These are phyloP conservation scores for Fragilariopsis cylindrus DNA, from an alignment of 108 stramenopile genomes.

Conservation along the genomic window DNA sequence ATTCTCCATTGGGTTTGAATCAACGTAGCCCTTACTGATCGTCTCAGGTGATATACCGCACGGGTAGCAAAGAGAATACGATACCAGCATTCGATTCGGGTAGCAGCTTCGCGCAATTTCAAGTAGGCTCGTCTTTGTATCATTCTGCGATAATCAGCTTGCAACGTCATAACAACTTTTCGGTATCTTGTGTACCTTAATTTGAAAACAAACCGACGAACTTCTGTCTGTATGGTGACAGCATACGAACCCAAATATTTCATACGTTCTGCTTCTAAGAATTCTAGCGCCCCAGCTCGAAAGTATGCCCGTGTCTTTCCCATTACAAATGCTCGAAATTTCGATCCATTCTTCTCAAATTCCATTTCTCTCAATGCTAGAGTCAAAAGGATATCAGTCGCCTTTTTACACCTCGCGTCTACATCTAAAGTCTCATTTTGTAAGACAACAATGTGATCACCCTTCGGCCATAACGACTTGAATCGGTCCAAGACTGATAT, in stretches of 20 bases:
- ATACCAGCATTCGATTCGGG: slow-evolving; percentile 72
- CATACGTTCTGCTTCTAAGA: slow-evolving; percentile 74
- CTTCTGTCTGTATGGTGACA: slow-evolving; percentile 53
- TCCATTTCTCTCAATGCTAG: slow-evolving; percentile 38
- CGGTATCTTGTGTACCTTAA: slow-evolving; percentile 43
- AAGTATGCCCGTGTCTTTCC: slow-evolving; percentile 89
- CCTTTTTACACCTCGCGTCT: slow-evolving; percentile 19
- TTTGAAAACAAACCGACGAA: slow-evolving; percentile 42
- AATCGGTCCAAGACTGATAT: slow-evolving; percentile 83
- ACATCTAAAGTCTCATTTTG: slow-evolving; percentile 25
- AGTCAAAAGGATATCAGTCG: slow-evolving; percentile 25
- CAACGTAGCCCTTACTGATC: slow-evolving; percentile 47
- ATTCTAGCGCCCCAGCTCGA: slow-evolving; percentile 85
- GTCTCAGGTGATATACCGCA: slow-evolving; percentile 43
- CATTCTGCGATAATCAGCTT: slow-evolving; percentile 50
- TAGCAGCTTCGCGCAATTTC: slow-evolving; percentile 43
- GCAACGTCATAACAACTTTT: slow-evolving; percentile 38
- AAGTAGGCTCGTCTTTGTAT: slow-evolving; percentile 38
- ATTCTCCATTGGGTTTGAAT: slow-evolving; percentile 75
- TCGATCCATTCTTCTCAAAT: slow-evolving; percentile 35
- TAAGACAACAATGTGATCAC: slow-evolving; percentile 26
- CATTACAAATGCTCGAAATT: slow-evolving; percentile 68
- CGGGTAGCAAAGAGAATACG: slow-evolving; percentile 47
- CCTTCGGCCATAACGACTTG: slow-evolving; percentile 57
- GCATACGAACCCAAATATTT: slow-evolving; percentile 65